Evolutionary conservation across 2,329 filamentous ascomycete genomes (phyloP).

Genomic region (Aspergillus sp.): DNA sequence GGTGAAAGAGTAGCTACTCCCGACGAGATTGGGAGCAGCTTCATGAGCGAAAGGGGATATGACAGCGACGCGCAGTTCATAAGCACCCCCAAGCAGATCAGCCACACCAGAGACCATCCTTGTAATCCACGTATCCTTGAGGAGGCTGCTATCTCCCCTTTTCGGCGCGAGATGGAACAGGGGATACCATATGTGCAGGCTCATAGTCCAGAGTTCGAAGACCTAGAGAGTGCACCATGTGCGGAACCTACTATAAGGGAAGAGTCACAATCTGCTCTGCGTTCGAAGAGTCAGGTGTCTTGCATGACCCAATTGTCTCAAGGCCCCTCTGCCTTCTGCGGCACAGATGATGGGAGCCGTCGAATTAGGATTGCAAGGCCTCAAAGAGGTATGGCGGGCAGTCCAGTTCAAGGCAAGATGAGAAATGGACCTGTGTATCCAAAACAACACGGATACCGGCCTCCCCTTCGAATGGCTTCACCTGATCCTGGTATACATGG

Average conservation of each 20-base stretch:
- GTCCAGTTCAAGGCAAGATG: slow-evolving; percentile 4
- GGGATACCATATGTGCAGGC: slow-evolving; percentile 5
- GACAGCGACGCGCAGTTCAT: slow-evolving; percentile 47
- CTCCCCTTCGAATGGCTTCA: neutral
- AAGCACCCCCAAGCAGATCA: slow-evolving; percentile 34
- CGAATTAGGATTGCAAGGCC: slow-evolving; percentile 12
- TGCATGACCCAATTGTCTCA: slow-evolving; percentile 11
- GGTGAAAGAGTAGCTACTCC: slow-evolving; percentile 13
- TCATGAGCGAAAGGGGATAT: slow-evolving; percentile 43
- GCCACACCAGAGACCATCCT: slow-evolving; percentile 16
- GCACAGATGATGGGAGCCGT: slow-evolving; percentile 9
- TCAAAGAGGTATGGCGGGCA: neutral
- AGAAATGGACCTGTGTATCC: neutral
- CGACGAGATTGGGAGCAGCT: slow-evolving; percentile 33
- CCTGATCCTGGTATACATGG: slow-evolving; percentile 4
- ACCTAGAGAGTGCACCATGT: neutral
- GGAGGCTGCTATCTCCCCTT: slow-evolving; percentile 12
- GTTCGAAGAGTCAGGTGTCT: slow-evolving; percentile 13
- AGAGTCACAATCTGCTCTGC: slow-evolving; percentile 8
- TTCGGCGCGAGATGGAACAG: slow-evolving; percentile 7
- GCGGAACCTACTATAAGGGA: slow-evolving; percentile 2
- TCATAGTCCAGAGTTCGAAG: slow-evolving; percentile 7
- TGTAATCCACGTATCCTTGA: slow-evolving; percentile 11
- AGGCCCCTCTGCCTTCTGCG: slow-evolving; percentile 6
- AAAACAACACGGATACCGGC: slow-evolving; percentile 10